A percentile compares a stretch with the other conserved stretches of the same genome.
Evolutionary conservation across 352 stramenopile species (phyloP).

Genomic region (Pythium monospermum): DNA sequence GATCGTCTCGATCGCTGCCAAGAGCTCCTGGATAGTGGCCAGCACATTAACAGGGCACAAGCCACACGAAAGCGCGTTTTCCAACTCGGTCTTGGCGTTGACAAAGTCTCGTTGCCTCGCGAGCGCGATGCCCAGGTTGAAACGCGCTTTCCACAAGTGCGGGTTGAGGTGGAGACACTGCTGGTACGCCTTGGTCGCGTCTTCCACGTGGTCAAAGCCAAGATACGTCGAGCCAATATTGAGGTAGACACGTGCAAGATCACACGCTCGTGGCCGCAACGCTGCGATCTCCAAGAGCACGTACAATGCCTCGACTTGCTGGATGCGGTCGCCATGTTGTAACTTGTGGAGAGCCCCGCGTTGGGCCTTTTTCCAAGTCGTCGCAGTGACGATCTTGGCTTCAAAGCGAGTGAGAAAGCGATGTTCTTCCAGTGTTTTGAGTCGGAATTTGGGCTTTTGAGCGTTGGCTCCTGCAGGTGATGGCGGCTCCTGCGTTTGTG

Average conservation of each 20-base stretch:
- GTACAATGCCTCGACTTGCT: conserved; percentile 44
- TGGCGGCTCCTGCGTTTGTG: too few relatives aligned
- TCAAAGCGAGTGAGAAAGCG: conserved; percentile 46
- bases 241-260: conserved; percentile 35
- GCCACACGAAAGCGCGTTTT: conserved; percentile 17
- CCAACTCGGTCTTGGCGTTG: conserved; percentile 40
- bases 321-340: conserved; percentile 23
- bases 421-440: conserved; percentile 58
- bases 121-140: conserved; percentile 44
- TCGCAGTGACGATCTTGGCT: conserved; percentile 33
- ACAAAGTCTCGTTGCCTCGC: conserved; percentile 44
- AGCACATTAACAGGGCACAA: not conserved
- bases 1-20: conserved; percentile 41
- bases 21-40: conserved; percentile 18
- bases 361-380: conserved; percentile 34
- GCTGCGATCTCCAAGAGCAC: conserved; percentile 51
- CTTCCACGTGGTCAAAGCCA: conserved; percentile 38
- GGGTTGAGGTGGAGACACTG: conserved; percentile 37
- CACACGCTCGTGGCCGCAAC: conserved; percentile 27
- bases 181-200: conserved; percentile 46
- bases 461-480: not conserved
- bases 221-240: conserved; percentile 57
- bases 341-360: conserved; percentile 28
- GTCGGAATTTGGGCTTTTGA: conserved; percentile 15
- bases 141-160: conserved; percentile 36